phyloP scores from a whole-genome alignment of 2,329 filamentous ascomycete species.

The Talaromyces albobiverticillius region DNA sequence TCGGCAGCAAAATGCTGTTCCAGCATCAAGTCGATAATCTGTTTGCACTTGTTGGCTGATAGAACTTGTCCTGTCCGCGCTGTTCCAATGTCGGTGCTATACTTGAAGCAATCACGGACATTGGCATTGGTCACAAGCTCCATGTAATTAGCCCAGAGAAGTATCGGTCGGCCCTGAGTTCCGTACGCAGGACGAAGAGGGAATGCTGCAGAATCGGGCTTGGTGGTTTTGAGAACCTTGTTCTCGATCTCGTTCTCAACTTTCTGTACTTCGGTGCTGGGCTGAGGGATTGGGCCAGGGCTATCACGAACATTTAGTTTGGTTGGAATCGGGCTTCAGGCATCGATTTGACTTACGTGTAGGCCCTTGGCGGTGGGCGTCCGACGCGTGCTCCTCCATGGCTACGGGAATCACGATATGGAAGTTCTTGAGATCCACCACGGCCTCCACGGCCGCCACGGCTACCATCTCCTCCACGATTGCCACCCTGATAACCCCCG shows the following conservation, averaged over 20 bases:
- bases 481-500: no score
- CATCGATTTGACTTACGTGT: constrained; percentile 12
- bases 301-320: not conserved
- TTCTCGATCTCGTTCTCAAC: constrained; percentile 9
- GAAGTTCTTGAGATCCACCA: constrained; percentile 24
- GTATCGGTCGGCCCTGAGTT: constrained; percentile 14
- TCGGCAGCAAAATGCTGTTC: constrained; percentile 33
- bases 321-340: not conserved
- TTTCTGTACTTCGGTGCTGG: not conserved
- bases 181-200: constrained; percentile 19
- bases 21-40: constrained; percentile 48
- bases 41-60: constrained; percentile 44
- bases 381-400: no score
- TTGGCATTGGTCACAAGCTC: constrained; percentile 24
- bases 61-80: constrained; percentile 12
- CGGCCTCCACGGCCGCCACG: constrained; percentile 28
- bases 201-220: constrained; percentile 16
- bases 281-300: not conserved
- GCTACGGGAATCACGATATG: no score
- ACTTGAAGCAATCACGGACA: constrained; percentile 29
- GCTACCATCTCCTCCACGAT: no score
- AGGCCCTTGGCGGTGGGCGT: not conserved
- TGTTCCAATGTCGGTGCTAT: constrained; percentile 25
- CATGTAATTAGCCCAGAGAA: constrained; percentile 21
- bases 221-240: not conserved